Conservation (phyloP, 768 basidiomycete genomes). For the Panaeolus papilionaceus region DNA sequence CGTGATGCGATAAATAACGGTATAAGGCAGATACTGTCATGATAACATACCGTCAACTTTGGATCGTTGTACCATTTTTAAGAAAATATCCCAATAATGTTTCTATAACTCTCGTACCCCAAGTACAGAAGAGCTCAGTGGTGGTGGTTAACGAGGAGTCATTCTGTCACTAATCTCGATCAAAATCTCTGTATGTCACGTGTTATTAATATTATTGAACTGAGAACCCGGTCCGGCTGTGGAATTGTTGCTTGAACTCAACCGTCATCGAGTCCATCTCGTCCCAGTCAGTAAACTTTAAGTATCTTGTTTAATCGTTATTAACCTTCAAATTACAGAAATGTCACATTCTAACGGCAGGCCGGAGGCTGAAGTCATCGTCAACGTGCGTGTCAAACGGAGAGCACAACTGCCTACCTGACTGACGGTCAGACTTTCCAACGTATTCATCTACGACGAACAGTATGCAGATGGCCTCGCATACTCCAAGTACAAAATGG, state of each 20-base stretch:
- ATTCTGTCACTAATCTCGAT: conserved; percentile 9
- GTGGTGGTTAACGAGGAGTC: not conserved
- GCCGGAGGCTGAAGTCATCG: conserved; percentile 69
- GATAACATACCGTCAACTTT: conserved; percentile 25
- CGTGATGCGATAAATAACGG: not conserved
- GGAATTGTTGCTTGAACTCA: not conserved
- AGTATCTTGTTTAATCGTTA: not conserved
- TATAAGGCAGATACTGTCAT: not conserved
- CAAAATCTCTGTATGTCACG: conserved; percentile 9
- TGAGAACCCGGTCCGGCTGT: not conserved
- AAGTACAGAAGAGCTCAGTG: not conserved
- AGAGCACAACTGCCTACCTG: not conserved
- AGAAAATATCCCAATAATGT: not conserved
- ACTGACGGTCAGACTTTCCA: conserved; percentile 6
- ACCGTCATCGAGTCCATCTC: not conserved
- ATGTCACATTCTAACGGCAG: conserved; percentile 58
- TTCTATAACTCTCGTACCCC: not conserved
- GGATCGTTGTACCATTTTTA: conserved; percentile 29
- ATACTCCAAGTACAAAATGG: conserved; percentile 71
- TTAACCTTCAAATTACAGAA: not conserved
- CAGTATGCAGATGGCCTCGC: conserved; percentile 72
- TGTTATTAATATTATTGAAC: not conserved
- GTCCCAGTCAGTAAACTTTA: not conserved
- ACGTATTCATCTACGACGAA: not conserved
- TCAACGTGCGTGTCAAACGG: conserved; percentile 53